Evolutionary conservation across 257 asterid genomes (phyloP), one percentile per base, ranked within the genome.

Genomic region (Ehretia macrophylla): DNA sequence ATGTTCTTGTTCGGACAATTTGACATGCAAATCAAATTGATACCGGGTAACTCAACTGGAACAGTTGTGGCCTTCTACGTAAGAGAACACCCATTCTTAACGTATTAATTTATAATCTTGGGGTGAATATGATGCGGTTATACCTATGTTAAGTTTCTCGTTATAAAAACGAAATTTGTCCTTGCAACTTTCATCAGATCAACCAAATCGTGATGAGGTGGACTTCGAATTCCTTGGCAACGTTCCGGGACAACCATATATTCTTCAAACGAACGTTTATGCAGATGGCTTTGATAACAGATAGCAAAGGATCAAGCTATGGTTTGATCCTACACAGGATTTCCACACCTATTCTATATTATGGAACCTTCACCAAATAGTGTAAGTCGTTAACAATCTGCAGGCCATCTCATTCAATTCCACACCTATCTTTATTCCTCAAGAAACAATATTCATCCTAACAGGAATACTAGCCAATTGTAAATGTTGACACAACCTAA

Each of bases 181-280:
- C 12, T 66, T 75, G 80, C 90, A 91, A 95, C 67, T 91, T 38
- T 63, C 79, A 18, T 85, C 96, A 1, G 67, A 70, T 35, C 78
- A 79, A 27, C 68, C 95, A 1, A 85, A 81, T 60, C 80, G 78
- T 0, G 96, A 91, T 54, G 96, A 91, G 77, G 14, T 88, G 16
- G 98, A 91, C 69, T 91, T 91, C 62, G 98, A 91, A 56, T 91
- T 91, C 78, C 81, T 91, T 10, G 98, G 98, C 0, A 87, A 84
- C 59, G 84, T 72, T 10, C 68, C 60, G 2, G 96, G 96, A 0
- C 66, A 81, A 32, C 88, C 88, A 46, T 82, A 77, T 44, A 77
- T 70, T 42, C 71, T 91, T 9, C 98, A 91, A 71, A 91, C 98
- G 0, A 91, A 91, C 76, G 84, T 88, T 8, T 91, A 65, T 68